Base-by-base conservation (phyloP, 1,284 basidiomycete genomes). In the Ganoderma sinense region DNA sequence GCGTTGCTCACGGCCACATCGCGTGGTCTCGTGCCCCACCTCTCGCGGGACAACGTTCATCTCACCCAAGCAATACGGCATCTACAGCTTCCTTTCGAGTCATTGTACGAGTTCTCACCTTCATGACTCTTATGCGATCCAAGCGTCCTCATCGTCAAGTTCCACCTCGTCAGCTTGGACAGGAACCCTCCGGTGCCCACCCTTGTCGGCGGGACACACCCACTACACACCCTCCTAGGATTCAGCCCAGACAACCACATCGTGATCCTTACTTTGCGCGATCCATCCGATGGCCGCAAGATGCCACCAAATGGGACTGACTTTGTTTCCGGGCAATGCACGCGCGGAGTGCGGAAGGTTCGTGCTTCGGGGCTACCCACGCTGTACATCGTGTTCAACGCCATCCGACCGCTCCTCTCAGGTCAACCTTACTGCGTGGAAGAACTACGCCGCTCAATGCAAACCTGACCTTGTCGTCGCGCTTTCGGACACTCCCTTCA, bases 281-380 rank as follows among this genome's bases (percentile, higher is more conserved):
- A 95, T 81, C 90, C 91, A 0, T 80, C 82, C 39, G 90, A 94
- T 77, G 82, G 79, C 5, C 81, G 85, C 48, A 88, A 89, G 71
- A 90, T 94, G 86, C 91, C 93, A 0, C 81, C 91, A 0, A 95
- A 94, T 73, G 87, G 88, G 2, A 87, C 89, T 56, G 74, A 83
- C 4, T 83, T 86, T 71, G 80, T 93, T 4, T 85, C 86, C 8
- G 89, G 87, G 0, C 81, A 84, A 36, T 90, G 89, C 66, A 80
- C 91, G 16, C 83, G 92, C n/a, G 94, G 94, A 13, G 88, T 93
- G 1, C 86, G 88, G 26, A 92, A 90, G 87, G 93, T 91, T 14
- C 45, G 67, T 65, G 58, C 23, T 53, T 7, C n/a, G 18, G 16
- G 7, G 7, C 48, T 20, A 64, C 36, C 64, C 45, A 36, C 56